Evolutionary conservation across 352 stramenopile genomes (phyloP).

Genomic region (Pythium brassicae): DNA sequence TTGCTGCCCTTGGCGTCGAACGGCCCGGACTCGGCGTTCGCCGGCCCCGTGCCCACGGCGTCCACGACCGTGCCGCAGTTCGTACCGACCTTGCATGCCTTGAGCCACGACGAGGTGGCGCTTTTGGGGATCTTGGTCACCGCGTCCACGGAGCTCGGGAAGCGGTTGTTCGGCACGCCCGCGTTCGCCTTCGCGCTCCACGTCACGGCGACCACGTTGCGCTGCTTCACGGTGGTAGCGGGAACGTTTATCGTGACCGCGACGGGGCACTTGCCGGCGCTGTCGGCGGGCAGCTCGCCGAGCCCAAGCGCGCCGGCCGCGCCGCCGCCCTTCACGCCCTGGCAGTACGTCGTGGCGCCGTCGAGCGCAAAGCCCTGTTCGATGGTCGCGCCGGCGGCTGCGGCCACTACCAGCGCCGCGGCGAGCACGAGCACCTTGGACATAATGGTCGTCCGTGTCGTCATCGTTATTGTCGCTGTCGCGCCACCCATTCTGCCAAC

Average conservation of each 20-base stretch:
- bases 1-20: conserved; percentile 46
- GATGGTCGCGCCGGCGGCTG: conserved; percentile 30
- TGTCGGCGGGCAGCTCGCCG: conserved; percentile 38
- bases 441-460: conserved; percentile 4
- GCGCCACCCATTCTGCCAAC: background rate
- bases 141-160: conserved; percentile 58
- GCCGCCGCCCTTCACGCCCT: conserved; percentile 30
- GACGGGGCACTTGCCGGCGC: conserved; percentile 52
- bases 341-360: conserved; percentile 68
- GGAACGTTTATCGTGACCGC: conserved; percentile 35
- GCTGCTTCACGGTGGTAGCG: conserved; percentile 40
- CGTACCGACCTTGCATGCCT: conserved; percentile 54
- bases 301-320: conserved; percentile 34
- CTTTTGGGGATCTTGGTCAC: conserved; percentile 23
- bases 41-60: conserved; percentile 26
- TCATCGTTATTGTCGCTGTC: background rate
- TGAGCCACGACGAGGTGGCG: conserved; percentile 43
- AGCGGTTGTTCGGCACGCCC: conserved; percentile 42
- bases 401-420: background rate
- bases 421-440: background rate
- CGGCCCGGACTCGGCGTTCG: conserved; percentile 24
- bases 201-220: conserved; percentile 44
- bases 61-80: conserved; percentile 57
- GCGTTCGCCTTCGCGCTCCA: conserved; percentile 37
- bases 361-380: conserved; percentile 63